Evolutionary conservation across 148 eudicot genomes (phyloP), one percentile per base, ranked within the genome.

Genomic region (Diospyros kaki): DNA sequence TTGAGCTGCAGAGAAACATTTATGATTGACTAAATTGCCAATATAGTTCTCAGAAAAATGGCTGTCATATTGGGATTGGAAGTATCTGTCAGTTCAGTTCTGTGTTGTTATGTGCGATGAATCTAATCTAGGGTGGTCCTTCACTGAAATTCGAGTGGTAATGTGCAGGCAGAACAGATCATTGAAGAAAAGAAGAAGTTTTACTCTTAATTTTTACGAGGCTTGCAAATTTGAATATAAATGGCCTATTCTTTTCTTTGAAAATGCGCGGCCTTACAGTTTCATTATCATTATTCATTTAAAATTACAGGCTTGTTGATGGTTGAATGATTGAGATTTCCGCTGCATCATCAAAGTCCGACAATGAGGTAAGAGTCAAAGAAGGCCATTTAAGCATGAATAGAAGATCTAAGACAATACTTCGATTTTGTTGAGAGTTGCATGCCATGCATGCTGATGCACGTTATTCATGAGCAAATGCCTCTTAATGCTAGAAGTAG

Each of bases 31-130:
- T 2, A 39, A 46, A 17, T n/a, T 44, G 52, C 43, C 28, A 42
- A 66, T 46, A 46, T 39, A 17, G 70, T 66, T 53, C 52, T 66
- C 44, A 45, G 50, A 38, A 50, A 68, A 68, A 68, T 68, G 12
- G 44, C 56, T 28, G 11, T 68, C 38, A 2, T 8, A 4, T 18
- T 48, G 3, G 9, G 28, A 38, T 18, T 1, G 11, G 14, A n/a
- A 45, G 3, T 40, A 66, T 12, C 28, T 17, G 38, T 46, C 17
- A 3, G 54, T 66, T 41, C 52, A 46, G 17, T 64, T 43, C 13
- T 14, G 8, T 64, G 6, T 41, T 64, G 48, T 14, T 64, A 64
- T 15, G 68, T 41, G 5, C 46, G 9, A 38, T 28, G 66, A 62
- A 39, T 28, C 44, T 14, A 28, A 28, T 28, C 28, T 28, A 28